Evolutionary conservation across 179 eudicot genomes (phyloP).

Genomic region (Camellia oleifera): DNA sequence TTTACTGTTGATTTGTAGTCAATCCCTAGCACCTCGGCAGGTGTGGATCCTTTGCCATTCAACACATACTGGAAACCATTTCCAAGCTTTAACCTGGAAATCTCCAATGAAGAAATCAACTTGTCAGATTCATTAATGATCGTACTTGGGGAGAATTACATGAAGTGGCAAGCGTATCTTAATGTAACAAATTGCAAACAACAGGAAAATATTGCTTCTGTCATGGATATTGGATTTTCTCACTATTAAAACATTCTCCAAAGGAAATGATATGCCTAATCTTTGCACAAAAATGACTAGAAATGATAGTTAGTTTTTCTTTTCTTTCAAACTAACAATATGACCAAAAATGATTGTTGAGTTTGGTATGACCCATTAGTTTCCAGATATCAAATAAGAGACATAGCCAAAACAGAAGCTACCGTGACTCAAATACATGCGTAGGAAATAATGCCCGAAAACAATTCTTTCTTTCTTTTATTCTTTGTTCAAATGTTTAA

Average conservation of each 20-base stretch:
- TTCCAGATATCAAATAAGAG: neutral
- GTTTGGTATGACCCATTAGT: neutral
- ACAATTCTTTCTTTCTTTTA: neutral
- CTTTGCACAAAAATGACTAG: neutral
- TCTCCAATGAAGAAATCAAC: neutral
- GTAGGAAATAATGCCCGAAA: neutral
- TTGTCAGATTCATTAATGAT: neutral
- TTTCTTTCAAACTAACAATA: too few relatives aligned
- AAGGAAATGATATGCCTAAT: neutral
- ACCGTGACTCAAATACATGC: neutral
- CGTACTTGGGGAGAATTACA: too few relatives aligned
- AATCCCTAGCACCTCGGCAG: constrained; percentile 67
- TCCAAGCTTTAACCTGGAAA: constrained; percentile 68
- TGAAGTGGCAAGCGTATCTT: neutral
- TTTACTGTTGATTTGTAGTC: constrained; percentile 68
- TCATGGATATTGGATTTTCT: neutral
- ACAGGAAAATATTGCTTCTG: neutral
- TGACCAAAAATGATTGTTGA: neutral
- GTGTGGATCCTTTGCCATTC: constrained; percentile 62
- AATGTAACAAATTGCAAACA: neutral
- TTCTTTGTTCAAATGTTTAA: too few relatives aligned
- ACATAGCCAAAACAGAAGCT: neutral
- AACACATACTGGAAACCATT: constrained; percentile 57
- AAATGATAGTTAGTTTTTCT: neutral
- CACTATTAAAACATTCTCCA: neutral